Evolutionary conservation across 2,329 filamentous ascomycete species (phyloP), one percentile per base, ranked within the genome.

Genomic region (Fusarium newnesense): DNA sequence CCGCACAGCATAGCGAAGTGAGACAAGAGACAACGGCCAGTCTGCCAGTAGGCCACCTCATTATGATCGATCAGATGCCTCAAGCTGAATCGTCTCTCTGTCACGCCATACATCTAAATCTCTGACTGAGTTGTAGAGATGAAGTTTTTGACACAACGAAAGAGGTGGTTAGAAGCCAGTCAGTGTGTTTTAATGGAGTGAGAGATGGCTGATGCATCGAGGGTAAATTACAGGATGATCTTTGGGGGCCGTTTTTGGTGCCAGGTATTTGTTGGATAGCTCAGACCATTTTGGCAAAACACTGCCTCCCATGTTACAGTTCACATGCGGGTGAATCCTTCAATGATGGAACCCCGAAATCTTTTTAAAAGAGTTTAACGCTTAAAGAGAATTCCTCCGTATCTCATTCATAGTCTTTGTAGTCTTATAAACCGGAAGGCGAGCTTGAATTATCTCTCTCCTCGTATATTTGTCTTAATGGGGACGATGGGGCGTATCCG

Each of bases 81-180:
- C 1, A 0, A 2, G n/a, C 11, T 24, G 8, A 7, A 4, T 9
- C 4, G 9, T 6, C 16, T 19, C 30, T 26, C 1, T 4, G 7
- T 26, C 12, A 8, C 21, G 12, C 8, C 18, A 32, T n/a, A 9
- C 26, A 16, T 37, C 4, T 4, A 26, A 11, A 2, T 8, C 5
- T 53, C 4, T 13, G 4, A 9, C n/a, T 11, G 9, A 36, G 26
- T 0, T 11, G 12, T 6, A 9, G 15, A 19, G n/a, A 10, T 0
- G 9, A 11, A 12, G 7, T 3, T 37, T 37, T 3, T 53, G 12
- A 0, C 6, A 16, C 12, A 53, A 12, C 9, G 4, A 16, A 4
- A 7, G 32, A 11, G 0, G 21, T 15, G 16, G 3, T 16, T 7
- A 26, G 7, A 26, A 26, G 9, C 7, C 9, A 11, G 12, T 7